Conservation (phyloP, 257 asterid species). For the Gentiana dahurica region DNA sequence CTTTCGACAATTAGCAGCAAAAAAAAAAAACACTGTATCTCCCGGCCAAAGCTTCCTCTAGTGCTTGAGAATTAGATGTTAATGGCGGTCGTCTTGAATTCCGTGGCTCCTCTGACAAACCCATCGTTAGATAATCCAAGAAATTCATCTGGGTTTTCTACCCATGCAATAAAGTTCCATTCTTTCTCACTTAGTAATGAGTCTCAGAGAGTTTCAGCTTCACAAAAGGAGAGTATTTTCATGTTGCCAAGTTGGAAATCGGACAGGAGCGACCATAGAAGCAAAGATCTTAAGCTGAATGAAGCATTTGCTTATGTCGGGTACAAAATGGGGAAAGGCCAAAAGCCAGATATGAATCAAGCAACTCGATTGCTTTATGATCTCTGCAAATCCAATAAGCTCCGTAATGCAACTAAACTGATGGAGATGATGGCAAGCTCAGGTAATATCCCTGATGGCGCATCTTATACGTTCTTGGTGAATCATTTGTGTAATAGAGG, state of each 20-base stretch:
- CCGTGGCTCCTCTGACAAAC: slow-evolving; percentile 42
- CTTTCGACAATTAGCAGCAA: no score
- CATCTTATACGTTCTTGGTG: slow-evolving; percentile 64
- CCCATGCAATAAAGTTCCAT: slow-evolving; percentile 32
- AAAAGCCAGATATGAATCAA: slow-evolving; percentile 48
- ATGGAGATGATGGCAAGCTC: slow-evolving; percentile 80
- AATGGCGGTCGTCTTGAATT: slow-evolving; percentile 54
- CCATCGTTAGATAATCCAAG: slow-evolving; percentile 34
- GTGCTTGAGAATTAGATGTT: not conserved
- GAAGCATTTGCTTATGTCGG: slow-evolving; percentile 73
- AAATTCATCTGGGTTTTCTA: slow-evolving; percentile 23
- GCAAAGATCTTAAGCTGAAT: slow-evolving; percentile 41
- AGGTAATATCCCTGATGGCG: slow-evolving; percentile 57
- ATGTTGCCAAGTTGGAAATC: slow-evolving; percentile 76
- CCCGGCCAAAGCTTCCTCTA: no score
- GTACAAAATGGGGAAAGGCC: slow-evolving; percentile 69
- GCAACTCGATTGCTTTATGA: slow-evolving; percentile 69
- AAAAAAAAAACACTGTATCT: no score
- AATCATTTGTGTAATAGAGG: slow-evolving; percentile 67
- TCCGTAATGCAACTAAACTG: slow-evolving; percentile 66
- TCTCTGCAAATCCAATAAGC: slow-evolving; percentile 65
- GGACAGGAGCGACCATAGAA: slow-evolving; percentile 48
- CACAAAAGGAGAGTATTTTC: slow-evolving; percentile 35
- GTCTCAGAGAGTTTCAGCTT: slow-evolving; percentile 32
- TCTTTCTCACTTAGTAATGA: slow-evolving; percentile 25